phyloP scores from a whole-genome alignment of 2,329 filamentous ascomycete species.

The Ascochyta fabae region DNA sequence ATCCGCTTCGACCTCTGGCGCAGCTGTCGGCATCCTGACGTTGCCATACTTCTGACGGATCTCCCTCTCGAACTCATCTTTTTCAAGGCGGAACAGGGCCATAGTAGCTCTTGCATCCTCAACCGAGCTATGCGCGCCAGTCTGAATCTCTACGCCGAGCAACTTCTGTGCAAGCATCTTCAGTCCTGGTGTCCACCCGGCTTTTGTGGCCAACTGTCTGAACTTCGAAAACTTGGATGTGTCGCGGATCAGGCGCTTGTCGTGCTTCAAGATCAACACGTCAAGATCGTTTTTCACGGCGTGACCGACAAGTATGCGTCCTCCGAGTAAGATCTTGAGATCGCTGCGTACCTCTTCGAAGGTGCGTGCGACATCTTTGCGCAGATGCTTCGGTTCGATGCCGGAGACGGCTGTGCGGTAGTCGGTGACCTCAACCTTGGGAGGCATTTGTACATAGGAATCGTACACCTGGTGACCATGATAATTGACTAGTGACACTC shows the following conservation, averaged over 20 bases:
- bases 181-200: constrained; percentile 72
- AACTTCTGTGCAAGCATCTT: constrained; percentile 64
- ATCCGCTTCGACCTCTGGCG: constrained; percentile 28
- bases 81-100: constrained; percentile 83
- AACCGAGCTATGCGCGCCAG: constrained; percentile 66
- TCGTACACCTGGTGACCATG: constrained; percentile 94
- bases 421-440: constrained; percentile 78
- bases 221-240: constrained; percentile 81
- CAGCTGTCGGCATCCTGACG: constrained; percentile 30
- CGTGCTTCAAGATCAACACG: constrained; percentile 79
- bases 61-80: constrained; percentile 84
- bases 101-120: constrained; percentile 89
- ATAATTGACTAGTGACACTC: constrained; percentile 91
- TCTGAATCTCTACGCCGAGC: constrained; percentile 65
- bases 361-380: constrained; percentile 50
- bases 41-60: constrained; percentile 67
- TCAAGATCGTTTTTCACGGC: constrained; percentile 79
- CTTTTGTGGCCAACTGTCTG: constrained; percentile 65
- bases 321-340: constrained; percentile 71
- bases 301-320: constrained; percentile 80
- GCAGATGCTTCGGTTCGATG: constrained; percentile 76
- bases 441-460: constrained; percentile 76
- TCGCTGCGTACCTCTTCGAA: constrained; percentile 80
- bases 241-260: constrained; percentile 79
- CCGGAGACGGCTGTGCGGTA: constrained; percentile 90